Percentiles rank a stretch among this genome's conserved stretches.
Evolutionary conservation across 257 asterid genomes (phyloP).

Genomic region (Solanum chmielewskii): DNA sequence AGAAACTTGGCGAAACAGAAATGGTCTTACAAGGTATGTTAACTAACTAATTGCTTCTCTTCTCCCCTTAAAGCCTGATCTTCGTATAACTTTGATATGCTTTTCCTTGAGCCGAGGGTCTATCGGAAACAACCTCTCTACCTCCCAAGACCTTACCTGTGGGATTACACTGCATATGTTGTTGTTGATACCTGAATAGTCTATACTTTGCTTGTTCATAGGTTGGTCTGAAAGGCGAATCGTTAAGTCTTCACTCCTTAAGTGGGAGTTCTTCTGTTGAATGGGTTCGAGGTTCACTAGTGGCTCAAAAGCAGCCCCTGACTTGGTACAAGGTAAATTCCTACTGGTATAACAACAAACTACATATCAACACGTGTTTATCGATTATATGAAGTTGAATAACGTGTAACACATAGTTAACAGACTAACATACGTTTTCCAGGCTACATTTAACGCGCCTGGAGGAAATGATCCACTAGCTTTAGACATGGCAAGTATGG

Average conservation of each 20-base stretch:
- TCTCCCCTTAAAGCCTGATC: neutral
- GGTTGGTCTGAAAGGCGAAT: constrained; percentile 84
- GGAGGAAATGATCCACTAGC: constrained; percentile 71
- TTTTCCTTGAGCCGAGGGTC: neutral
- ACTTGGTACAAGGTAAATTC: constrained; percentile 89
- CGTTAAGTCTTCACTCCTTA: constrained; percentile 30
- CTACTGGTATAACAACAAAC: neutral
- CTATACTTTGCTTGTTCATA: constrained; percentile 2
- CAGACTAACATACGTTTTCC: neutral
- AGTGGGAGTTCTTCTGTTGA: constrained; percentile 72
- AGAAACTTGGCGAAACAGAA: constrained; percentile 72
- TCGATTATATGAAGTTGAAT: neutral
- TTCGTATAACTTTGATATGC: neutral
- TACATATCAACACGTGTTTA: neutral
- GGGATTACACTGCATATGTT: neutral
- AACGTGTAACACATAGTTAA: neutral
- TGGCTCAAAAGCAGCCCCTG: constrained; percentile 69
- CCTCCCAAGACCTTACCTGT: neutral
- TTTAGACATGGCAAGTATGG: constrained; percentile 80
- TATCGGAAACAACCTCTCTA: neutral
- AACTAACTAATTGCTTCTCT: neutral
- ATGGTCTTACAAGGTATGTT: constrained; percentile 76
- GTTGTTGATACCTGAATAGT: neutral
- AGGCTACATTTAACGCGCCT: constrained; percentile 72
- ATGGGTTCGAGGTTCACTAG: constrained; percentile 48